Percentiles rank a stretch among this genome's conserved stretches.
Conservation (phyloP, 1,139 yeast genomes). For the Scheffersomyces segobiensis region DNA sequence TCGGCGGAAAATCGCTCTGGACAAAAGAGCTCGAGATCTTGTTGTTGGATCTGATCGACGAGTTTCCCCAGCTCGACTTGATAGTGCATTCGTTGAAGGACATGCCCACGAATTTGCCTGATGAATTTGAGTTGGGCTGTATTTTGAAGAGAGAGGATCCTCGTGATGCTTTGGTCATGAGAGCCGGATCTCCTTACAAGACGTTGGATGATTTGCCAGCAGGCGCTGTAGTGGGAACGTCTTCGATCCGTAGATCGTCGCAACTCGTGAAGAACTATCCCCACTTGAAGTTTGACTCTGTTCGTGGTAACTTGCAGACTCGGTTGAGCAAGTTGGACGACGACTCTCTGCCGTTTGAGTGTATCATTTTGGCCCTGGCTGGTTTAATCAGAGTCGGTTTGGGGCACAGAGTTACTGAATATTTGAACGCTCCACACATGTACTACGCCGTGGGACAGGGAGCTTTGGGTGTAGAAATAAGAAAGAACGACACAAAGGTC, state of each 20-base stretch:
- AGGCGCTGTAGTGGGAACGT: conserved; percentile 90
- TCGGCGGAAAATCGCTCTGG: conserved; percentile 97
- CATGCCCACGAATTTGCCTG: conserved; percentile 91
- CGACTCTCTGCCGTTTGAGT: conserved; percentile 53
- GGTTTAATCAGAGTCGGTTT: conserved; percentile 78
- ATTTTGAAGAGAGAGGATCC: conserved; percentile 86
- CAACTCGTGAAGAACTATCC: conserved; percentile 46
- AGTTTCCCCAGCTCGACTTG: conserved; percentile 71
- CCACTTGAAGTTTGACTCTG: conserved; percentile 58
- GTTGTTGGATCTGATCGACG: conserved; percentile 61
- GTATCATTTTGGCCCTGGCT: conserved; percentile 89
- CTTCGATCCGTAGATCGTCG: conserved; percentile 91
- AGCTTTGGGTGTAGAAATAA: conserved; percentile 88
- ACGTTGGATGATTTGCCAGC: conserved; percentile 72
- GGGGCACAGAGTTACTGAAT: conserved; percentile 68
- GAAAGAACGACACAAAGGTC: conserved; percentile 63
- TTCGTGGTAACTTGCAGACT: conserved; percentile 87
- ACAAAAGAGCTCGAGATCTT: conserved; percentile 89
- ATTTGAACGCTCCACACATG: conserved; percentile 79
- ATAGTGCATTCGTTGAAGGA: conserved; percentile 94
- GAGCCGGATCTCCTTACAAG: conserved; percentile 60
- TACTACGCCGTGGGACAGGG: conserved; percentile 98
- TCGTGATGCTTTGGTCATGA: conserved; percentile 90
- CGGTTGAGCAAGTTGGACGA: conserved; percentile 77
- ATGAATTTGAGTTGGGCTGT: conserved; percentile 87